phyloP scores from a whole-genome alignment of 1,139 yeast species.

The Arxiozyma slooffiae region DNA sequence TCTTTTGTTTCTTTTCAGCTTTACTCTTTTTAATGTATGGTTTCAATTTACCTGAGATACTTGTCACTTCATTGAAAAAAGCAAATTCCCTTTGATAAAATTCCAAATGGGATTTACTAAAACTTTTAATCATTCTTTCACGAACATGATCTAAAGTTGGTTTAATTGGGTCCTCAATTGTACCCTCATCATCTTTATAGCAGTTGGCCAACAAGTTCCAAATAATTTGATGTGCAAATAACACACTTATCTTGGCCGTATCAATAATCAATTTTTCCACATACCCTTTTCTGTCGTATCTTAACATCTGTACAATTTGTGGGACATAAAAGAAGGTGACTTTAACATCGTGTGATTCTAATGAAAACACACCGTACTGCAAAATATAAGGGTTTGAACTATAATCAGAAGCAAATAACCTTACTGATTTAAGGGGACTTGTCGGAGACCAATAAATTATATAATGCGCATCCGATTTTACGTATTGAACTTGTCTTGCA shows the following conservation, averaged over 20 bases:
- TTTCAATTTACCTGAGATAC: slow-evolving; percentile 86
- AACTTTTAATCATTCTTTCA: slow-evolving; percentile 52
- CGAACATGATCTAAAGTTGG: slow-evolving; percentile 74
- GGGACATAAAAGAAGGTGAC: slow-evolving; percentile 94
- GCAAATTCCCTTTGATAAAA: slow-evolving; percentile 79
- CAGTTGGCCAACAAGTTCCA: slow-evolving; percentile 97
- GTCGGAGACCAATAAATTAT: slow-evolving; percentile 68
- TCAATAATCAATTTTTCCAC: slow-evolving; percentile 83
- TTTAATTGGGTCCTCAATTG: slow-evolving; percentile 70
- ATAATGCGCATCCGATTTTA: slow-evolving; percentile 18
- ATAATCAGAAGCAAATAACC: slow-evolving; percentile 69
- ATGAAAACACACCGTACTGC: slow-evolving; percentile 84
- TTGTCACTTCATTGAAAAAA: slow-evolving; percentile 85
- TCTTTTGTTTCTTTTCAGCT: slow-evolving; percentile 91
- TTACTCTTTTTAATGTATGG: slow-evolving; percentile 89
- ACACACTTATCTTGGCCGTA: slow-evolving; percentile 81
- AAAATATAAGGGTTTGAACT: slow-evolving; percentile 57
- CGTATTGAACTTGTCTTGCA: slow-evolving; percentile 34
- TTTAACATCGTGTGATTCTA: slow-evolving; percentile 81
- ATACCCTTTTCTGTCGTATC: slow-evolving; percentile 76
- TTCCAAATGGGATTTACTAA: slow-evolving; percentile 48
- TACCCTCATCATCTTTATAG: slow-evolving; percentile 78
- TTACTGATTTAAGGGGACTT: slow-evolving; percentile 78
- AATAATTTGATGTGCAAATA: slow-evolving; percentile 94
- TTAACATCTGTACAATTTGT: slow-evolving; percentile 85